Evolutionary conservation across 2,329 filamentous ascomycete species (phyloP), one percentile per base, ranked within the genome.

Genomic region (Exophiala alcalophila): DNA sequence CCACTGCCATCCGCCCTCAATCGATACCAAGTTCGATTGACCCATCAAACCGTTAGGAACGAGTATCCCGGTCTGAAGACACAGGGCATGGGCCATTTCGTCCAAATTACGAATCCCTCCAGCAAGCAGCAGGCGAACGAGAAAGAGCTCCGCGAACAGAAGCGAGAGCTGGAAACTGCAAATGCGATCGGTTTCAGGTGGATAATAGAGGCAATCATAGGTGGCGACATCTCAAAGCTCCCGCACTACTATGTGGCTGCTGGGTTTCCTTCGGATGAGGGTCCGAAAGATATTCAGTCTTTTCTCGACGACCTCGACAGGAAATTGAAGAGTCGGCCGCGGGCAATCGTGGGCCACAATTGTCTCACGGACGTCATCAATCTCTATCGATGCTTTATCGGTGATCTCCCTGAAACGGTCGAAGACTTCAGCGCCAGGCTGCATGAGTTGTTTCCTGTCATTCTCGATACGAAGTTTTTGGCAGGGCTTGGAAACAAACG

Each of bases 391-490:
- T 73, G 71, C 36, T 82, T 83, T 58, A 70, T 81, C 39, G 79
- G 78, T 1, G 58, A 67, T 5, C 62, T 83, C 12, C 79, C 79
- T 1, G 69, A 75, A 18, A 72, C 65, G 2, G 63, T 81, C 1
- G 69, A 73, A 31, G 74, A 73, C 18, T 82, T 81, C 54, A 64
- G 70, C 44, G 49, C 60, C 4, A 61, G 62, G 21, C 65, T 80
- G 2, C 73, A 79, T 45, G 58, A 66, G 8, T 55, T 77, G 3
- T 81, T 80, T 52, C 79, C 79, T 0, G 54, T 69, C 4, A 65
- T 83, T 11, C 65, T 82, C 12, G 79, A 83, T 50, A 82, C 79
- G 0, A 83, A 83, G 55, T 82, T 80, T 52, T 67, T 83, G 54
- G 76, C 76, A 4, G 81, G 78, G 1, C 46, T 55, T 18, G 47